These are phyloP conservation scores for Volvariella surrecta DNA, from an alignment of 1,284 basidiomycete species.

Conservation along the genomic window DNA sequence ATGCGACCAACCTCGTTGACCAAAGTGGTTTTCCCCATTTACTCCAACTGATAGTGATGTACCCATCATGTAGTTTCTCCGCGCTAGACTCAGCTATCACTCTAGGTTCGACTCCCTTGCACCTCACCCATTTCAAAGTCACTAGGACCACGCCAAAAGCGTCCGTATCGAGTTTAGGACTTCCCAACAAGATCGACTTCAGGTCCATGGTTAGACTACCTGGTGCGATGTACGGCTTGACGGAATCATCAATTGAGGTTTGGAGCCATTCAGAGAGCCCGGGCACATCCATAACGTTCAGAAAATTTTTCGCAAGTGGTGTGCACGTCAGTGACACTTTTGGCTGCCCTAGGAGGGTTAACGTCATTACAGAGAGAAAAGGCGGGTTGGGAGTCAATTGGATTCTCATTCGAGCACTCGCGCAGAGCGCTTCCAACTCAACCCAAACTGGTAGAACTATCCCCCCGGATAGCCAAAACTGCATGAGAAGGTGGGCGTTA, in stretches of 20 bases:
- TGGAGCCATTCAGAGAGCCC: conserved; percentile 72
- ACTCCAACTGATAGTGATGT: conserved; percentile 31
- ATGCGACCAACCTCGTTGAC: conserved; percentile 45
- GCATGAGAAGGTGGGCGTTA: conserved; percentile 66
- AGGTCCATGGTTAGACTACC: conserved; percentile 71
- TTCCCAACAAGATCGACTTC: conserved; percentile 50
- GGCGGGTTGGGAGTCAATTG: conserved; percentile 75
- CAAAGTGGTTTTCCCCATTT: conserved; percentile 59
- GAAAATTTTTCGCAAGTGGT: conserved; percentile 57
- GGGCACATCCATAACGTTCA: conserved; percentile 79
- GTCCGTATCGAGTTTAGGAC: conserved; percentile 62
- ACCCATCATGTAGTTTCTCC: conserved; percentile 25
- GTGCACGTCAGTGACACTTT: conserved; percentile 68
- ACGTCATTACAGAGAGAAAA: conserved; percentile 34
- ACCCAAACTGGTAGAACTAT: conserved; percentile 56
- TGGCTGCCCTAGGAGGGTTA: conserved; percentile 76
- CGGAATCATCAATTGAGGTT: conserved; percentile 63
- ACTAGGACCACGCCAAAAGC: conserved; percentile 63
- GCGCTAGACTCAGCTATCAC: conserved; percentile 20
- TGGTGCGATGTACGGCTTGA: conserved; percentile 55
- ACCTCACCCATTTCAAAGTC: conserved; percentile 57
- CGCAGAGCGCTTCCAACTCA: conserved; percentile 68
- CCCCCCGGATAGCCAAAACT: conserved; percentile 40
- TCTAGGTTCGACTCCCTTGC: conserved; percentile 44
- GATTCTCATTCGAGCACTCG: conserved; percentile 67